phyloP scores from a whole-genome alignment of 1,139 yeast genomes.

The Pichia sp. region DNA sequence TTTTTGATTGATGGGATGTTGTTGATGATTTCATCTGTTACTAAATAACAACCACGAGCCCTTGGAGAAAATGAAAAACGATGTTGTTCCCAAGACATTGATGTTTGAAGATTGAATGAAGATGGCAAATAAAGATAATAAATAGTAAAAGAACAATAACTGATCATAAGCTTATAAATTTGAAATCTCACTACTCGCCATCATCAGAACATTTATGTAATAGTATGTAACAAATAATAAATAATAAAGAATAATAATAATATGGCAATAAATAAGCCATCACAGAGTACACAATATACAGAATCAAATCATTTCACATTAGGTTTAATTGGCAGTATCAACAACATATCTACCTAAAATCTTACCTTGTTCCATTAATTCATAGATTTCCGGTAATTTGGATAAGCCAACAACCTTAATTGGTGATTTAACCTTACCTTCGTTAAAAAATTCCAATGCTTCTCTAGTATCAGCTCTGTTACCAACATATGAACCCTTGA shows the following conservation, averaged over 20 bases:
- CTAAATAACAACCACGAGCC: conserved; percentile 61
- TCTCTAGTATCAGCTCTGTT: conserved; percentile 75
- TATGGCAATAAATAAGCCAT: background rate
- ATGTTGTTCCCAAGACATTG: conserved; percentile 44
- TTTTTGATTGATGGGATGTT: conserved; percentile 55
- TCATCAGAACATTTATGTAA: too few species aligned
- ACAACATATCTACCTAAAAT: conserved; percentile 69
- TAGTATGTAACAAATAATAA: too few species aligned
- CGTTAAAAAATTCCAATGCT: conserved; percentile 64
- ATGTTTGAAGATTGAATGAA: background rate
- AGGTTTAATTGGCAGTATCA: conserved; percentile 39
- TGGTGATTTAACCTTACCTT: conserved; percentile 65
- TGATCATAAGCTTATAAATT: too few species aligned
- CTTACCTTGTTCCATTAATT: conserved; percentile 65
- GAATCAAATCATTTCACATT: background rate
- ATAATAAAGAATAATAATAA: too few species aligned
- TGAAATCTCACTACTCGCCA: too few species aligned
- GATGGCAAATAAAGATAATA: background rate
- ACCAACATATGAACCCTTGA: conserved; percentile 75
- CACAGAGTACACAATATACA: background rate
- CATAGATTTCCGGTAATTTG: conserved; percentile 53
- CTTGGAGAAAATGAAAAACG: conserved; percentile 53
- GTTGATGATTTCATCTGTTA: conserved; percentile 56
- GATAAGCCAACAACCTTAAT: conserved; percentile 60
- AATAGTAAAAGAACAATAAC: too few species aligned